Base-by-base conservation (phyloP, 2,329 filamentous ascomycete genomes). In the Scopulariopsis brevicaulis region DNA sequence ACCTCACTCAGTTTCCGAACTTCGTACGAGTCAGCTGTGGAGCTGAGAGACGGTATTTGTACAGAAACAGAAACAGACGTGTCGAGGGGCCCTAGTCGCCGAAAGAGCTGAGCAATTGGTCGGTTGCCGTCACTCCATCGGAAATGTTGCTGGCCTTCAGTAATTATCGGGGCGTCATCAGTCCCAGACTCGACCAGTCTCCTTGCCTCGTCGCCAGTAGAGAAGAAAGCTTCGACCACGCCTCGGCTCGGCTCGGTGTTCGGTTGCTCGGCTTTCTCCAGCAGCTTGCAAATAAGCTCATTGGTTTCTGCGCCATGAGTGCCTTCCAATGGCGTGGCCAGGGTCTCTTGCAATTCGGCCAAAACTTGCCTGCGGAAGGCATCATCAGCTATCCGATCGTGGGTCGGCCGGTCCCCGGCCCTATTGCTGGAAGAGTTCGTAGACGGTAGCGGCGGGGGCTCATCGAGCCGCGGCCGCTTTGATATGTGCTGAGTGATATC, bases 81-180 rank as follows among this genome's bases (percentile, higher is more conserved):
- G n/a, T 60, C 46, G 35, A 56, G 35, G 52, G 51, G 20, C 18
- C 51, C 50, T 15, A 61, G 58, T 34, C 59, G 56, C 40, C 59
- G 58, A 32, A 63, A 60, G n/a, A 63, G 54, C 57, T 62, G 57
- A 28, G 34, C 58, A 40, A 63, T 60, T 28, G 50, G 59, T 4
- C 59, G 57, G 34, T 53, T 52, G 12, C 57, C 12, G 20, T 54
- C 40, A 37, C 54, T 48, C 61, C 58, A 63, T 58, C 34, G 32
- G 55, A 62, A 63, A 54, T 61, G 55, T 54, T 63, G 58, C 55
- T 63, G 53, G 57, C 55, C 53, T 58, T 61, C 24, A 11, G 58
- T 61, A 18, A 63, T 40, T 35, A 63, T 60, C 56, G 55, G 59
- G 25, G 59, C 56, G 57, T 60, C 55, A 37, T 46, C n/a, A 28